Evolutionary conservation across 768 basidiomycete species (phyloP).

Genomic region (Amanita rubescens): DNA sequence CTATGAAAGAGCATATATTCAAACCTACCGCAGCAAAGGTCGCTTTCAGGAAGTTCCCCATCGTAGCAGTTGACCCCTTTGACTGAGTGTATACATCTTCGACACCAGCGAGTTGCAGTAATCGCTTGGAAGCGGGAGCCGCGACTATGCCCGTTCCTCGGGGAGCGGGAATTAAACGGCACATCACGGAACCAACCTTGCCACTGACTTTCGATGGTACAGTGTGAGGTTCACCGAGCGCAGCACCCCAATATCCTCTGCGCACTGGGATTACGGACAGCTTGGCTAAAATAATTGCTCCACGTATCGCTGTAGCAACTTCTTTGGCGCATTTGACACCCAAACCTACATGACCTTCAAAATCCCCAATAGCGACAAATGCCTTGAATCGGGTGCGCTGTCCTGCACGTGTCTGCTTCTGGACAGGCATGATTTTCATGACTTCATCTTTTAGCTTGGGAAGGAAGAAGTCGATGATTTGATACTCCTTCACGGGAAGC

Average conservation of each 20-base stretch:
- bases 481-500: constrained; percentile 98
- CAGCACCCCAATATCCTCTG: constrained; percentile 99
- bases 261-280: constrained; percentile 97
- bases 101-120: constrained; percentile 96
- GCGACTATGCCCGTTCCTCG: constrained; percentile 99
- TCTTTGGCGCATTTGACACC: constrained; percentile 99
- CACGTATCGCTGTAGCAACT: constrained; percentile 98
- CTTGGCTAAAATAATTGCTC: constrained; percentile 98
- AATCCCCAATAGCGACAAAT: constrained; percentile 99
- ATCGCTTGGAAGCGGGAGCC: constrained; percentile 93
- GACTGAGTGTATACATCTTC: constrained; percentile 97
- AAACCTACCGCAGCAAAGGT: constrained; percentile 81
- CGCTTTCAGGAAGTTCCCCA: constrained; percentile 99
- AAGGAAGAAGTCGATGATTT: constrained; percentile 99
- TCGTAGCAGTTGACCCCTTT: constrained; percentile 96
- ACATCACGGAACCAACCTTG: constrained; percentile 99
- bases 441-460: constrained; percentile 99
- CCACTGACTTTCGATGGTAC: constrained; percentile 98
- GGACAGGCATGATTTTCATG: constrained; percentile 99
- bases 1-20: background rate
- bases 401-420: constrained; percentile 99
- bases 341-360: constrained; percentile 96
- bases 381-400: constrained; percentile 99
- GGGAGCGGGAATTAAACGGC: constrained; percentile 95
- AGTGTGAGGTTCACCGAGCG: constrained; percentile 98